These are phyloP conservation scores for Cicer cuneatum DNA, from an alignment of 306 rosid genomes.

Conservation along the genomic window DNA sequence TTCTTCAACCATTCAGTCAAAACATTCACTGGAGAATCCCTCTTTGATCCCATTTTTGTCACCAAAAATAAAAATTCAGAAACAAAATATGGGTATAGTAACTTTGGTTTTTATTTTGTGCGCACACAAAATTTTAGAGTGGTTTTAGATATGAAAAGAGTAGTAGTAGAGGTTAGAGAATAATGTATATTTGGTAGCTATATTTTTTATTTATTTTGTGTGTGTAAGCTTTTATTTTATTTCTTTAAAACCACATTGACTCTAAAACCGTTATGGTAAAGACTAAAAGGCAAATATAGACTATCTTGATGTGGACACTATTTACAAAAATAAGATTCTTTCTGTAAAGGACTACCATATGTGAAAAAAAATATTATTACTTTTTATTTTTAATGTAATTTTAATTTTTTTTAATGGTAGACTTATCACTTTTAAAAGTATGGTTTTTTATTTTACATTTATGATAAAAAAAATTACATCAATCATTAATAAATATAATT, in stretches of 20 bases:
- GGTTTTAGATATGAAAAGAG: neutral
- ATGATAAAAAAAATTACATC: too few species aligned
- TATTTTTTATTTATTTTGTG: neutral
- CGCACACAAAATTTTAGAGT: neutral
- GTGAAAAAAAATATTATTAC: too few species aligned
- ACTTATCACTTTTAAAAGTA: too few species aligned
- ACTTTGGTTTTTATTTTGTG: neutral
- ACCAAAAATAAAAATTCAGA: constrained; percentile 2
- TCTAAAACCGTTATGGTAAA: neutral
- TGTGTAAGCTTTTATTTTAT: neutral
- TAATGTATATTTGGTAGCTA: neutral
- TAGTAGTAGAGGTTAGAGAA: constrained; percentile 1
- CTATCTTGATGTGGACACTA: too few species aligned
- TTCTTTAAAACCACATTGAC: neutral
- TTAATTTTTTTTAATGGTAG: too few species aligned
- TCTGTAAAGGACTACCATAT: too few species aligned
- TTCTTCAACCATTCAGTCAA: constrained; percentile 58
- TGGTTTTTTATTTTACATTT: too few species aligned
- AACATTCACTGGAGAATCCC: constrained; percentile 47
- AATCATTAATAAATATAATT: too few species aligned
- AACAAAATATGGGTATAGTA: neutral
- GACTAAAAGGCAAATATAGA: too few species aligned
- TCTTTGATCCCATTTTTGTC: constrained; percentile 60
- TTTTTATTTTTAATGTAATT: too few species aligned
- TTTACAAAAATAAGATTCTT: too few species aligned